Conservation (phyloP, 1,139 yeast genomes). For the Ogataea hybrid region DNA sequence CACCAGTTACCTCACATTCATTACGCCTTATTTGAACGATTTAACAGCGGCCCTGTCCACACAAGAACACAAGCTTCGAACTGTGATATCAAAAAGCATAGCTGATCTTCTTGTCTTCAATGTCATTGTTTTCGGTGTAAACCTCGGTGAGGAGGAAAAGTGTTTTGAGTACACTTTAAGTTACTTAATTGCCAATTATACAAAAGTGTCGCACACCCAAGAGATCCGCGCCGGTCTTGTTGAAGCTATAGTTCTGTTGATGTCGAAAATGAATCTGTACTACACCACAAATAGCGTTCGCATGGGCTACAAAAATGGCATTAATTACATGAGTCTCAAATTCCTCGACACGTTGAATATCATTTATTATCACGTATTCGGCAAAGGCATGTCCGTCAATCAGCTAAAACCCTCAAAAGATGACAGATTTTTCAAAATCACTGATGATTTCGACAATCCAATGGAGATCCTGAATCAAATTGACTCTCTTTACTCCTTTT, state of each 20-base stretch:
- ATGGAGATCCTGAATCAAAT: conserved; percentile 23
- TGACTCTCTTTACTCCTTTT: conserved; percentile 25
- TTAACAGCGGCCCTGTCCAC: conserved; percentile 28
- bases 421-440: conserved; percentile 14
- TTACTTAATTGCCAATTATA: conserved; percentile 24
- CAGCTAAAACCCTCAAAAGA: conserved; percentile 18
- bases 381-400: conserved; percentile 12
- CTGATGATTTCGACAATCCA: conserved; percentile 1
- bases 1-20: conserved; percentile 22
- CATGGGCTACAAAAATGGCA: conserved; percentile 21
- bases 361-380: conserved; percentile 26
- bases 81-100: conserved; percentile 29
- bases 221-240: conserved; percentile 27
- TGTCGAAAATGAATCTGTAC: conserved; percentile 30
- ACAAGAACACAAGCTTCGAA: conserved; percentile 28
- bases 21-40: conserved; percentile 17
- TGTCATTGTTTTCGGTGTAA: conserved; percentile 29
- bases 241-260: conserved; percentile 29
- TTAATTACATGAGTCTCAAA: conserved; percentile 30
- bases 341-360: conserved; percentile 28
- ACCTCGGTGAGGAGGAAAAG: conserved; percentile 22
- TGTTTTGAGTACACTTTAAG: conserved; percentile 26
- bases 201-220: conserved; percentile 12
- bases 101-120: conserved; percentile 32
- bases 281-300: conserved; percentile 28